A percentile compares a stretch with the other conserved stretches of the same genome.
Evolutionary conservation across 257 asterid species (phyloP).

Genomic region (Lavandula angustifolia): DNA sequence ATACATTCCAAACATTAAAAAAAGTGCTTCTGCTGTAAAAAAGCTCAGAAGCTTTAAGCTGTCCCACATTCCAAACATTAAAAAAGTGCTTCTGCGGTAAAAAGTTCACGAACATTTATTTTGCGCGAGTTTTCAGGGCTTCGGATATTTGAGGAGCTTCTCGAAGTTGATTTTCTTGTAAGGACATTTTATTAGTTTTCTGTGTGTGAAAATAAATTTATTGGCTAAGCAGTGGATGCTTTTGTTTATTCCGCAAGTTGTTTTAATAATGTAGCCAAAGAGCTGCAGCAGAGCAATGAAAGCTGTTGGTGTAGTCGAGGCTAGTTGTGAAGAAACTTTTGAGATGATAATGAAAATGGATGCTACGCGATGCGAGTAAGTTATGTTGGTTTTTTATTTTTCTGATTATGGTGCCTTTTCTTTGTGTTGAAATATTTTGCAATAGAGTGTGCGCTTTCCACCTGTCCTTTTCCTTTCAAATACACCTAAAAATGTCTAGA

Average conservation of each 20-base stretch:
- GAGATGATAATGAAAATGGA: constrained; percentile 96
- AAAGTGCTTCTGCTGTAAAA: too few species aligned
- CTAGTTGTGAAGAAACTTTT: constrained; percentile 85
- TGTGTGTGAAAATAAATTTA: constrained; percentile 8
- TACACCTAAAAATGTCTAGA: neutral
- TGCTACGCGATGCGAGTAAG: constrained; percentile 84
- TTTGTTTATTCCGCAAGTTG: constrained; percentile 26
- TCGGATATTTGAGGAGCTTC: constrained; percentile 88
- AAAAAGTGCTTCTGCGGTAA: too few species aligned
- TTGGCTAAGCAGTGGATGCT: constrained; percentile 29
- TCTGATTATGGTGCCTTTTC: constrained; percentile 14
- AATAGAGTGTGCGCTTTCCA: constrained; percentile 15
- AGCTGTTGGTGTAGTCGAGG: constrained; percentile 92
- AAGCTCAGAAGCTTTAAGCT: too few species aligned
- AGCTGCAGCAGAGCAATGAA: constrained; percentile 96
- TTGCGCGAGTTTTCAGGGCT: constrained; percentile 61
- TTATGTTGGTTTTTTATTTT: constrained; percentile 21
- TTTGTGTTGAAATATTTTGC: constrained; percentile 15
- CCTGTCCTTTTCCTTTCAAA: constrained; percentile 13
- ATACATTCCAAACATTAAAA: too few species aligned
- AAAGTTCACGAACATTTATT: constrained; percentile 24
- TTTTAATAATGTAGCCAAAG: constrained; percentile 64
- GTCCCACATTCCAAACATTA: too few species aligned
- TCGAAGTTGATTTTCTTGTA: constrained; percentile 81
- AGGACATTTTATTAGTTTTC: constrained; percentile 29